Base-by-base conservation (phyloP, 257 asterid genomes). In the Solanum arcanum region DNA sequence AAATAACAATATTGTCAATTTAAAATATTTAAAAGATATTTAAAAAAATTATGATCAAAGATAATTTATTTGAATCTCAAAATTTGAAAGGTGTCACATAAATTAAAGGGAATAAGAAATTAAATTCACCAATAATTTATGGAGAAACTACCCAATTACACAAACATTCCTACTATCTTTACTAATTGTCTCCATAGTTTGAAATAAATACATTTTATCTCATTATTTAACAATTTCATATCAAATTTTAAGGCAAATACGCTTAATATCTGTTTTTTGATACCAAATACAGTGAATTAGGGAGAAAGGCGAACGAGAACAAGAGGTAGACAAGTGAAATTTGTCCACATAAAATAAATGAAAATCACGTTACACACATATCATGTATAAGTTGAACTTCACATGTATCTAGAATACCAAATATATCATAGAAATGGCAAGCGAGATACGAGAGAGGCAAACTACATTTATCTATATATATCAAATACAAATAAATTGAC, bases 401-500 rank as follows among this genome's bases (percentile, higher is more conserved):
- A 20, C 64, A 20, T 56, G 25, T 7, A 20, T 56, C 2, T 56
- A 20, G 1, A 56, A 56, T 56, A 56, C 2, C 5, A 56, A 20
- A 20, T 56, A 56, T 0, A 1, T 11, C 2, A 52, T 0, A 4
- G 64, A 39, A 1, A 42, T 10, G 13, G 46, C 3, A 11, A 41
- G 3, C 12, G 3, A 56, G 5, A 56, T 56, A 56, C 5, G 12
- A 56, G 12, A n/a, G 12, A 56, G 12, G 5, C 2, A 5, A 56
- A 10, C 1, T 0, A 20, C 1, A 56, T 56, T 56, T 56, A 1
- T 56, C 10, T 56, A 56, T 56, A 0, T 56, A 20, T 20, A 11
- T 18, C 12, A 56, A 0, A 7, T 56, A 56, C 25, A 20, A 3
- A 4, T 3, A 0, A 56, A 56, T 56, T 0, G 0, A 56, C 12